Percentiles rank a stretch among this genome's conserved stretches.
Conservation (phyloP, 2,329 filamentous ascomycete species). For the Fusarium dimerum region DNA sequence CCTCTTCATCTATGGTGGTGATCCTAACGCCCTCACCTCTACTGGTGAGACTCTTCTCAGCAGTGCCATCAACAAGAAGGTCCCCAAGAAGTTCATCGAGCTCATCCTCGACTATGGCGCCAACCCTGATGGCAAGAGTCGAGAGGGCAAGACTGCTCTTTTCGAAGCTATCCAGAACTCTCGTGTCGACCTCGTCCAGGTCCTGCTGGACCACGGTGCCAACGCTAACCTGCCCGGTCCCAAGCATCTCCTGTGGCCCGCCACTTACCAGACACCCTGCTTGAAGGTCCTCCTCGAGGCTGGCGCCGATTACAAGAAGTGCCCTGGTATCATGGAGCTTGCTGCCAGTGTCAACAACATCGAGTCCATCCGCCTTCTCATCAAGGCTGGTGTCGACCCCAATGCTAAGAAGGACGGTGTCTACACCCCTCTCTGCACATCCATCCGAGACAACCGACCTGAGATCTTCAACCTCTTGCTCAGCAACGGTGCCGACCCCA, state of each 20-base stretch:
- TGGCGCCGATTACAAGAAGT: conserved; percentile 61
- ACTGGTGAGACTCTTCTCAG: conserved; percentile 64
- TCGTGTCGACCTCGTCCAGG: conserved; percentile 56
- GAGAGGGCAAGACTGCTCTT: conserved; percentile 62
- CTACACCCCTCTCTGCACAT: conserved; percentile 68
- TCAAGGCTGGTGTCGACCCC: conserved; percentile 60
- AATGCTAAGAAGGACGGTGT: conserved; percentile 65
- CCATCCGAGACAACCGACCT: conserved; percentile 65
- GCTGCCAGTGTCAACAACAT: conserved; percentile 64
- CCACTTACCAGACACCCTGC: conserved; percentile 59
- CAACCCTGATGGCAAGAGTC: conserved; percentile 59
- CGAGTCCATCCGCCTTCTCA: conserved; percentile 58
- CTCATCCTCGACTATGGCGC: conserved; percentile 61
- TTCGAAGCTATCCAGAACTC: conserved; percentile 61
- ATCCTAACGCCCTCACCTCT: conserved; percentile 53
- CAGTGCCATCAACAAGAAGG: conserved; percentile 59
- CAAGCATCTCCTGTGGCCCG: conserved; percentile 69
- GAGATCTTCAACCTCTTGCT: conserved; percentile 64
- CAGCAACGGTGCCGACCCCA: conserved; percentile 60
- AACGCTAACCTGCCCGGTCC: conserved; percentile 69
- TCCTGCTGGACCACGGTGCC: conserved; percentile 56
- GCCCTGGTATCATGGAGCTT: conserved; percentile 64
- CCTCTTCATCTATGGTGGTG: conserved; percentile 62
- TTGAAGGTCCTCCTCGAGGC: conserved; percentile 59
- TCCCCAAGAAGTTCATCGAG: conserved; percentile 55